These are phyloP conservation scores for Leptographium radiaticola DNA, from an alignment of 2,329 filamentous ascomycete species.

Conservation along the genomic window DNA sequence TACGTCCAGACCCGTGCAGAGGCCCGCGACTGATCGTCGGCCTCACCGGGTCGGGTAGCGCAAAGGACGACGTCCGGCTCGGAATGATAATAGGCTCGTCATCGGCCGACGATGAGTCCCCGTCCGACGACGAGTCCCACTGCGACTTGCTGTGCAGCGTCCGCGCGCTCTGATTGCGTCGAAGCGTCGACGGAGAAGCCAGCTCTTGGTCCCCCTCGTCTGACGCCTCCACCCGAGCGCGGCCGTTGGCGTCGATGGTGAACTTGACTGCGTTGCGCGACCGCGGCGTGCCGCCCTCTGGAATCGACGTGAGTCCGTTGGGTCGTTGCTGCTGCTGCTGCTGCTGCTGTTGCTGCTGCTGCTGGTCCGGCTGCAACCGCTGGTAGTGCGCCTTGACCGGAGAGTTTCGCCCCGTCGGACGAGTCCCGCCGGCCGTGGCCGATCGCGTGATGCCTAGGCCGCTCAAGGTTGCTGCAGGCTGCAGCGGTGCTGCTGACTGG, in stretches of 20 bases:
- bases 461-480: background rate
- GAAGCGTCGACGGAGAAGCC: slow-evolving; percentile 7
- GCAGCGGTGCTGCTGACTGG: background rate
- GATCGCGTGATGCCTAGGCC: slow-evolving; percentile 23
- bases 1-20: slow-evolving; percentile 29
- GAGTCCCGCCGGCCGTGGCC: slow-evolving; percentile 19
- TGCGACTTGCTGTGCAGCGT: slow-evolving; percentile 13
- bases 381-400: slow-evolving; percentile 38
- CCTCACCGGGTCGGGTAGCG: slow-evolving; percentile 38
- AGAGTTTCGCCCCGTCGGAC: slow-evolving; percentile 34
- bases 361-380: slow-evolving; percentile 16
- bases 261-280: slow-evolving; percentile 47
- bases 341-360: slow-evolving; percentile 6
- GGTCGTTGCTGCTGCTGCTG: slow-evolving; percentile 18
- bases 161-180: slow-evolving; percentile 13
- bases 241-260: slow-evolving; percentile 48
- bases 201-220: slow-evolving; percentile 23
- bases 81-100: slow-evolving; percentile 54
- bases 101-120: slow-evolving; percentile 45
- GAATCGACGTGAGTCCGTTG: slow-evolving; percentile 42
- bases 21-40: slow-evolving; percentile 31
- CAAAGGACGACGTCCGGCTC: slow-evolving; percentile 46
- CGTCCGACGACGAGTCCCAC: slow-evolving; percentile 32
- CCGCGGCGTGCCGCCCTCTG: slow-evolving; percentile 29
- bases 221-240: slow-evolving; percentile 42